Percentiles rank a stretch among this genome's conserved stretches.
Conservation (phyloP, 2,329 filamentous ascomycete species). For the Setomelanomma holmii region DNA sequence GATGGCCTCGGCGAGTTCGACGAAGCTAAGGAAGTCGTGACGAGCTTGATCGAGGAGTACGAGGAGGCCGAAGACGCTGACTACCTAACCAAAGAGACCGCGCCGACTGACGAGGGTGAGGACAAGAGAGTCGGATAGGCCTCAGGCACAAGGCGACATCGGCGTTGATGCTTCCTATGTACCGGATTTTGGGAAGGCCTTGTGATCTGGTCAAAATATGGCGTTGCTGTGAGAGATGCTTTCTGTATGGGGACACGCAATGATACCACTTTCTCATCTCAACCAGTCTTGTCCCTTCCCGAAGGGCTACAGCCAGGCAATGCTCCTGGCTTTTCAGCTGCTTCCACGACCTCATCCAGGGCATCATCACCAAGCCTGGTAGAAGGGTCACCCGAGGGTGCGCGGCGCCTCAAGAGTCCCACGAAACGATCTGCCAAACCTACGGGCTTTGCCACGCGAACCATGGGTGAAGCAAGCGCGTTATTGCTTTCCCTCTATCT, state of each 20-base stretch:
- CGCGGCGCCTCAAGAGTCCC: too few relatives aligned
- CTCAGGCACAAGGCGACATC: not conserved
- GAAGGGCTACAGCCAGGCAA: too few relatives aligned
- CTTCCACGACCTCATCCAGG: too few relatives aligned
- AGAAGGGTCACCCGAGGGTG: too few relatives aligned
- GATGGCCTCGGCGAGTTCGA: constrained; percentile 95
- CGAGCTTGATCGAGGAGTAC: constrained; percentile 91
- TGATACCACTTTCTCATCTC: constrained; percentile 21
- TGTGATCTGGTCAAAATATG: constrained; percentile 3
- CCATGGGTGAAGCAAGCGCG: too few relatives aligned
- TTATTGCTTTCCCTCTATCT: too few relatives aligned
- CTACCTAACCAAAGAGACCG: constrained; percentile 78
- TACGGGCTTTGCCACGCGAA: too few relatives aligned
- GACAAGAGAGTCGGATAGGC: constrained; percentile 37
- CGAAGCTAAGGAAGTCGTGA: constrained; percentile 88
- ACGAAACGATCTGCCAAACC: too few relatives aligned
- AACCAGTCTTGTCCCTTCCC: too few relatives aligned
- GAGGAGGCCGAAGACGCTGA: constrained; percentile 91
- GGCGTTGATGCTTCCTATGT: constrained; percentile 10
- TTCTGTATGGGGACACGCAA: constrained; percentile 13
- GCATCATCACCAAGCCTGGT: too few relatives aligned
- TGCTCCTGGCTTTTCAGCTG: too few relatives aligned
- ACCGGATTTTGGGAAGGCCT: constrained; percentile 15
- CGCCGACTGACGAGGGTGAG: constrained; percentile 45
- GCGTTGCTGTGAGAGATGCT: constrained; percentile 13